Evolutionary conservation across 2,329 filamentous ascomycete genomes (phyloP).

Genomic region (Ceratocystis variospora): DNA sequence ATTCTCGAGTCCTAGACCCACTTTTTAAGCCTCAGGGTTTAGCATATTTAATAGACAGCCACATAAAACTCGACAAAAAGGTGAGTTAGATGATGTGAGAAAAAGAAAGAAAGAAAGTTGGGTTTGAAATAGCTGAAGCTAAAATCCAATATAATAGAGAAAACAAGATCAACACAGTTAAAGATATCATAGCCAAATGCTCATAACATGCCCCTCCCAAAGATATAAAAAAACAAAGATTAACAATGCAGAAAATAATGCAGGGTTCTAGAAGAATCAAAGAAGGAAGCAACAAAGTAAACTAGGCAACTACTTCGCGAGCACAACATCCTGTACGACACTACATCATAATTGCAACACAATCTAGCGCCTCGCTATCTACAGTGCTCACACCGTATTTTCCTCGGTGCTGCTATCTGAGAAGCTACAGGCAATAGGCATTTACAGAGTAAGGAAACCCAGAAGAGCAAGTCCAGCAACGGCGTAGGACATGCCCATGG

Average conservation of each 20-base stretch:
- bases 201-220: neutral
- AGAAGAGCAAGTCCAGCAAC: slow-evolving; percentile 16
- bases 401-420: neutral
- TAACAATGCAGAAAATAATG: neutral
- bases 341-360: neutral
- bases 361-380: neutral
- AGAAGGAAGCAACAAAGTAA: neutral
- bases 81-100: neutral
- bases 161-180: neutral
- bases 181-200: slow-evolving; percentile 9
- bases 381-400: neutral
- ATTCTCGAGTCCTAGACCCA: too few relatives aligned
- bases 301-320: neutral
- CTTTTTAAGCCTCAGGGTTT: too few relatives aligned
- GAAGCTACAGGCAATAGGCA: neutral
- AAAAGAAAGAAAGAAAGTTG: neutral
- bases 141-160: neutral
- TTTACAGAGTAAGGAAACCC: slow-evolving; percentile 15
- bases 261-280: neutral
- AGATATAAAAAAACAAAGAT: neutral
- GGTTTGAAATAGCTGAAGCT: neutral
- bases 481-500: slow-evolving; percentile 9
- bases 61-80: neutral
- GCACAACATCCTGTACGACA: neutral
- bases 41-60: neutral